These are phyloP conservation scores for Monilinia laxa DNA, from an alignment of 2,329 filamentous ascomycete genomes.

Conservation along the genomic window DNA sequence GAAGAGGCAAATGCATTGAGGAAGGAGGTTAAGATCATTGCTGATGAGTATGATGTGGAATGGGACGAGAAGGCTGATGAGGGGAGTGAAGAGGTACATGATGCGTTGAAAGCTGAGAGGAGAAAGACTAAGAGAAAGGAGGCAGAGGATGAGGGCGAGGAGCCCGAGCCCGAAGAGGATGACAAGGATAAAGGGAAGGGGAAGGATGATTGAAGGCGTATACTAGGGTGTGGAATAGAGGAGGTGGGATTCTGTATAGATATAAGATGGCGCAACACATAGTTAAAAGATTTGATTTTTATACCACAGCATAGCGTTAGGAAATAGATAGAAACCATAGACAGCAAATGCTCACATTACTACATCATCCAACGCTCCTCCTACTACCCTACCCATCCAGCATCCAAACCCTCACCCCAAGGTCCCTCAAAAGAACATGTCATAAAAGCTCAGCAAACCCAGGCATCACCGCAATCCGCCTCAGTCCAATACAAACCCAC, in stretches of 20 bases:
- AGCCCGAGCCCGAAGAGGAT: slow-evolving; percentile 26
- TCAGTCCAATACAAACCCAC: neutral
- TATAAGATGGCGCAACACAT: neutral
- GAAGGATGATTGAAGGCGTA: neutral
- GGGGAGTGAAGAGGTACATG: slow-evolving; percentile 62
- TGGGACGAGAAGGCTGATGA: slow-evolving; percentile 80
- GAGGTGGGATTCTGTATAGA: neutral
- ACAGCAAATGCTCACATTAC: neutral
- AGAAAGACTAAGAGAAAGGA: slow-evolving; percentile 40
- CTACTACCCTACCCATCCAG: neutral
- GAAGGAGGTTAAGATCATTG: slow-evolving; percentile 75
- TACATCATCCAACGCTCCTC: neutral
- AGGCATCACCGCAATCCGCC: slow-evolving; percentile 7
- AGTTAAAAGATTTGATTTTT: neutral
- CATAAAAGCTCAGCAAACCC: slow-evolving; percentile 22
- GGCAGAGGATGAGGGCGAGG: slow-evolving; percentile 44
- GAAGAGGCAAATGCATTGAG: slow-evolving; percentile 77
- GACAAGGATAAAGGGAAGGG: slow-evolving; percentile 3
- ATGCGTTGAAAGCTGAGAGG: slow-evolving; percentile 56
- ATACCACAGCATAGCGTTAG: slow-evolving; percentile 14
- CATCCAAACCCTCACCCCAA: neutral
- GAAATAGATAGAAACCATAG: neutral
- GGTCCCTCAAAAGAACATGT: neutral
- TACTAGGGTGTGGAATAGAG: neutral
- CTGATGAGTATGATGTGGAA: slow-evolving; percentile 84